Evolutionary conservation across 2,329 filamentous ascomycete species (phyloP), one percentile per base, ranked within the genome.

Genomic region (Ophiobolus disseminans): DNA sequence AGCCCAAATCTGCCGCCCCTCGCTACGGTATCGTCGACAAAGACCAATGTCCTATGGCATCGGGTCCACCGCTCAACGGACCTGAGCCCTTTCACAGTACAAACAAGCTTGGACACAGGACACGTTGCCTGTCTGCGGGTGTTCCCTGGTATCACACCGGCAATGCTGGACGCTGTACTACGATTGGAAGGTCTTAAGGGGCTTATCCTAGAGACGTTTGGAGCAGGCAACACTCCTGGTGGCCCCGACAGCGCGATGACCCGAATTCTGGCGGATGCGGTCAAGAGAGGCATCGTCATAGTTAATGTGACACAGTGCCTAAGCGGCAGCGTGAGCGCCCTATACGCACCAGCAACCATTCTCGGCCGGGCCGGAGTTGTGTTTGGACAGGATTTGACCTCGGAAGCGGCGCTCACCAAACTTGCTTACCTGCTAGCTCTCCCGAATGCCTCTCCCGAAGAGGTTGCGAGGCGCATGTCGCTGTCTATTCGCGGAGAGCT

Each of bases 301-400:
- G 90, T 96, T 58, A 96, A 95, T 68, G 87, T 97, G 51, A 95
- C 90, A 40, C 92, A 97, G 76, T 97, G 92, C 79, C 82, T 87
- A 60, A 75, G 65, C 55, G 72, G 72, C 43, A 75, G 68, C 53
- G 70, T 75, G 40, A 74, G 66, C 52, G 59, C 73, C 23, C 65
- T 73, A n/a, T 75, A 77, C 56, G 70, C 72, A 44, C 74, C 76
- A 19, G 75, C 71, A 14, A 77, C 90, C 58, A 86, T 88, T 31
- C 82, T 96, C 14, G 90, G 90, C 30, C 82, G 86, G 45, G 90
- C 90, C 2, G 92, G 92, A 25, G 90, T 97, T 39, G 90, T 96
- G 23, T 92, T 94, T 58, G 92, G 92, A 5, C 84, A 92, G 58
- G 91, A 96, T 66, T 81, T 96, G 75, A 97, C 92, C 0, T 89